Evolutionary conservation across 148 eudicot genomes (phyloP).

Genomic region (Dysphania ambrosioides): DNA sequence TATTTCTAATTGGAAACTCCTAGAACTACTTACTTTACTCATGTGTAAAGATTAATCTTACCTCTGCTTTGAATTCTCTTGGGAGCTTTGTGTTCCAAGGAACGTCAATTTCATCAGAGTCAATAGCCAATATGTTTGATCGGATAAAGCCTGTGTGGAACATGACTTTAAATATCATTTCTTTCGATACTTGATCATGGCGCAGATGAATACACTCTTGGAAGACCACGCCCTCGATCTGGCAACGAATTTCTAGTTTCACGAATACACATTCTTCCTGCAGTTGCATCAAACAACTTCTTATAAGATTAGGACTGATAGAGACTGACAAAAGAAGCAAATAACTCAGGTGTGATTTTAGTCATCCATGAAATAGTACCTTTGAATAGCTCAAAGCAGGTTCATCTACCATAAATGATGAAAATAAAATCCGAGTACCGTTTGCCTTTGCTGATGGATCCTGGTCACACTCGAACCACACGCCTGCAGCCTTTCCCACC

Average conservation of each 20-base stretch:
- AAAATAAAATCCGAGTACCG: conserved; percentile 40
- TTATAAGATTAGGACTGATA: neutral
- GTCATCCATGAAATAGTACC: conserved; percentile 25
- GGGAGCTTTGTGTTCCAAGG: conserved; percentile 48
- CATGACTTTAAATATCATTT: conserved; percentile 55
- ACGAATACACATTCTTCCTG: conserved; percentile 61
- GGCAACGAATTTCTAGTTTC: conserved; percentile 46
- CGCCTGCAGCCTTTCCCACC: conserved; percentile 59
- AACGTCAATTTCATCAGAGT: conserved; percentile 44
- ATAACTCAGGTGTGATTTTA: neutral
- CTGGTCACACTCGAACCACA: conserved; percentile 49
- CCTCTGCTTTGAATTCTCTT: conserved; percentile 54
- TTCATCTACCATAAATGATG: conserved; percentile 35
- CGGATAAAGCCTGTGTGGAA: conserved; percentile 61
- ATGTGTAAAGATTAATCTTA: conserved; percentile 2
- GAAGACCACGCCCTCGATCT: conserved; percentile 60
- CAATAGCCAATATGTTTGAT: conserved; percentile 41
- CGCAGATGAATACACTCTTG: conserved; percentile 59
- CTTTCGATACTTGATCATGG: conserved; percentile 45
- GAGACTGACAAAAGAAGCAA: neutral
- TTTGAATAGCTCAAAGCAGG: conserved; percentile 39
- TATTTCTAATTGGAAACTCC: neutral
- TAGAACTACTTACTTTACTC: neutral
- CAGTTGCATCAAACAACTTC: conserved; percentile 21
- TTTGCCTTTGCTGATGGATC: conserved; percentile 35